A percentile compares a stretch with the other conserved stretches of the same genome.
Conservation (phyloP, 2,329 filamentous ascomycete genomes). For the Emydomyces testavorans region DNA sequence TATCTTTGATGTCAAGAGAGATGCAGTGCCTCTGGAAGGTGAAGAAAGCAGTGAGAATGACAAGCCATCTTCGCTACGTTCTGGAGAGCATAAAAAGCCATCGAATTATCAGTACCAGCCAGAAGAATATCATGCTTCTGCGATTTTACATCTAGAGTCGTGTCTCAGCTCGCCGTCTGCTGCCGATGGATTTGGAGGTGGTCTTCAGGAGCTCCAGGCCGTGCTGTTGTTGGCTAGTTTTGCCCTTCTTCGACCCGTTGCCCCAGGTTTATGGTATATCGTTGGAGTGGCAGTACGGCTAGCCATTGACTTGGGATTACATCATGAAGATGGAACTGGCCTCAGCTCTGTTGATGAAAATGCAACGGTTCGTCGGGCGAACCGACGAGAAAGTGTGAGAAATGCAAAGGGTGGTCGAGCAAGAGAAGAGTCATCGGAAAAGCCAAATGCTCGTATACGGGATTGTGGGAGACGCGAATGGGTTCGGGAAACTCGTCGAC, state of each 20-base stretch:
- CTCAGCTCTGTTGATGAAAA: constrained; percentile 41
- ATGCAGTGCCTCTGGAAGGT: constrained; percentile 8
- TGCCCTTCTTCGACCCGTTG: constrained; percentile 78
- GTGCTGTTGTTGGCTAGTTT: constrained; percentile 84
- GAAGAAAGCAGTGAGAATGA: neutral
- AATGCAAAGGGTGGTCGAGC: constrained; percentile 4
- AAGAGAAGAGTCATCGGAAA: constrained; percentile 13
- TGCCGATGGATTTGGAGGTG: constrained; percentile 63
- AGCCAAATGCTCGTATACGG: constrained; percentile 37
- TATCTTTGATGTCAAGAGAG: constrained; percentile 52
- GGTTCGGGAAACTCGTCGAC: constrained; percentile 70
- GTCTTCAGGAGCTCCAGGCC: constrained; percentile 84
- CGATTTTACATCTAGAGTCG: constrained; percentile 79
- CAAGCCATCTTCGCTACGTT: constrained; percentile 20
- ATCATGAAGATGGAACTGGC: constrained; percentile 76
- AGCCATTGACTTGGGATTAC: constrained; percentile 80
- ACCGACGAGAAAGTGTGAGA: constrained; percentile 11
- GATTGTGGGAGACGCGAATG: constrained; percentile 65
- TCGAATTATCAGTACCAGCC: constrained; percentile 59
- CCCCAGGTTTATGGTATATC: constrained; percentile 93
- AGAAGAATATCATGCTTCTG: constrained; percentile 91
- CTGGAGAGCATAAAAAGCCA: constrained; percentile 41
- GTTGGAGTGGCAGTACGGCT: constrained; percentile 84
- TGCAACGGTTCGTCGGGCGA: constrained; percentile 16
- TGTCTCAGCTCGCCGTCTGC: constrained; percentile 59